Conservation (phyloP, 78 protist species). For the Dictyostelium discoideum region DNA sequence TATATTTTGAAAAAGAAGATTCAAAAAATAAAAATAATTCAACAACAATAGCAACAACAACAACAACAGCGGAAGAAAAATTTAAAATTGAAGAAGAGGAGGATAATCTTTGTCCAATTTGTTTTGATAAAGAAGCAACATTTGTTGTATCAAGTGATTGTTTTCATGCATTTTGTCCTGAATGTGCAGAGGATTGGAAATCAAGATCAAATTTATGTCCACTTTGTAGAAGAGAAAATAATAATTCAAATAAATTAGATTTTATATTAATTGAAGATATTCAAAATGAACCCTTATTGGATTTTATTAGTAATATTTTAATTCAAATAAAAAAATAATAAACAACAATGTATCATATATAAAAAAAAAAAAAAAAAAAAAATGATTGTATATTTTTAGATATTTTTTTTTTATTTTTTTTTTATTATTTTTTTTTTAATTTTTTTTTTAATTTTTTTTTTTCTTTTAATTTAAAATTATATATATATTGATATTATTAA, state of each 20-base stretch:
- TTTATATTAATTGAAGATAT: conserved; percentile 11
- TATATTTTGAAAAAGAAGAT: not conserved
- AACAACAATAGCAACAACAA: too few species aligned
- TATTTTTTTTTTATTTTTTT: not conserved
- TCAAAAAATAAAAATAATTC: not conserved
- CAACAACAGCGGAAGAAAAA: not conserved
- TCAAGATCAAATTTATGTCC: conserved; percentile 4
- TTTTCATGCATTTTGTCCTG: conserved; percentile 15
- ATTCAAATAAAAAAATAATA: not conserved
- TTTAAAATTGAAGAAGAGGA: not conserved
- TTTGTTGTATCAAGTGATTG: not conserved
- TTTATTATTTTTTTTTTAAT: not conserved
- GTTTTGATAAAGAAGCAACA: conserved; percentile 6
- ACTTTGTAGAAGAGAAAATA: conserved; percentile 5
- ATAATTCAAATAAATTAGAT: not conserved
- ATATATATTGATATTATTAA: not conserved
- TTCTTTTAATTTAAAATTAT: not conserved
- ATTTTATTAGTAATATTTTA: not conserved
- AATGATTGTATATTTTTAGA: not conserved
- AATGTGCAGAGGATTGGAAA: conserved; percentile 16
- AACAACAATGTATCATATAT: not conserved
- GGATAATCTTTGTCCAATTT: conserved; percentile 32
- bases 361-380: not conserved
- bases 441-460: not conserved
- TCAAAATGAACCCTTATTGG: not conserved